phyloP scores from a whole-genome alignment of 768 basidiomycete species.

The Russula dissimulans region DNA sequence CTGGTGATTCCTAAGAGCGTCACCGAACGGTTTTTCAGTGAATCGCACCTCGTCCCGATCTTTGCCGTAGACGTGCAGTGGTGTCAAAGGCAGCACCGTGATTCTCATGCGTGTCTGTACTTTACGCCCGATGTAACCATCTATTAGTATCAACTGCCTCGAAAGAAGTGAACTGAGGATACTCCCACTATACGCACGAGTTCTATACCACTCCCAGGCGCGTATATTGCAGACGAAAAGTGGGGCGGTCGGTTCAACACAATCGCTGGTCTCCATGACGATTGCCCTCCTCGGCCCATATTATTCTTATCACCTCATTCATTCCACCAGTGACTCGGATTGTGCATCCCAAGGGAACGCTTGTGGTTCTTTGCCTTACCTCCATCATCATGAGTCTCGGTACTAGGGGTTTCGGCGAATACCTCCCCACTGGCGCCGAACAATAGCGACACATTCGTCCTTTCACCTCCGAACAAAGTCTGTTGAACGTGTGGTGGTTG shows the following conservation, averaged over 20 bases:
- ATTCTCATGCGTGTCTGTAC: slow-evolving; percentile 10
- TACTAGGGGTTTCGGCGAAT: slow-evolving; percentile 32
- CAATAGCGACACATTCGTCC: slow-evolving; percentile 24
- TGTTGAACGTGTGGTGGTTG: slow-evolving; percentile 32
- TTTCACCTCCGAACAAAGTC: slow-evolving; percentile 20
- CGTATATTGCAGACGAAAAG: slow-evolving; percentile 34
- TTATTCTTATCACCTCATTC: slow-evolving; percentile 27
- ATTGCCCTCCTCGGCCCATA: slow-evolving; percentile 28
- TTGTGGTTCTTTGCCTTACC: slow-evolving; percentile 24
- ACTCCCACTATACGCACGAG: slow-evolving; percentile 2
- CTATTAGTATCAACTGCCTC: slow-evolving; percentile 4
- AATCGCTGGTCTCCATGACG: slow-evolving; percentile 27
- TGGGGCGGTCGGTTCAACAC: slow-evolving; percentile 33
- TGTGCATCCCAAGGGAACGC: slow-evolving; percentile 20
- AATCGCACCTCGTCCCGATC: neutral
- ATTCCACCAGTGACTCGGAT: slow-evolving; percentile 23
- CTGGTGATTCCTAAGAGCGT: neutral
- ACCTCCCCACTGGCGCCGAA: slow-evolving; percentile 35
- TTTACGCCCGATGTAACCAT: slow-evolving; percentile 1
- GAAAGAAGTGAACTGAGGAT: neutral
- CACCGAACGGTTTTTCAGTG: slow-evolving; percentile 15
- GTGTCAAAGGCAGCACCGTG: slow-evolving; percentile 11
- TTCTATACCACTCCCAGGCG: slow-evolving; percentile 30
- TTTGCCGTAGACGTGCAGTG: neutral
- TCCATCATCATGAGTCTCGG: slow-evolving; percentile 30